Base-by-base conservation (phyloP, 768 basidiomycete species). In the Lactifluus piperatus region DNA sequence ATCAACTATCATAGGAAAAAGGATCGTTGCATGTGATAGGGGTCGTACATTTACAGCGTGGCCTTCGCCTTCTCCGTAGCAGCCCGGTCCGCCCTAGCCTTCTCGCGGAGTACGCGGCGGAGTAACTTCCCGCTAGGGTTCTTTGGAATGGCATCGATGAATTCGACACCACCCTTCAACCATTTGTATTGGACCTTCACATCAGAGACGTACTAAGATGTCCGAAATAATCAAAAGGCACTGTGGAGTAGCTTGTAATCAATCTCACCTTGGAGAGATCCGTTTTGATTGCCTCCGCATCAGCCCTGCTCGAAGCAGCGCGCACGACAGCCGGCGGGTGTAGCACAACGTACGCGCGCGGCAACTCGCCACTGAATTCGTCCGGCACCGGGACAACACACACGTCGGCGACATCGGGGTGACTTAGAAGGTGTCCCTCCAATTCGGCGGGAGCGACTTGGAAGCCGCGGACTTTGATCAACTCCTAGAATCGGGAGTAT, bases 391-490 rank as follows among this genome's bases (percentile, higher is more conserved):
- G 80, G n/a, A 88, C 79, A 2, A 88, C 83, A 61, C 86, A 85
- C 1, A 76, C 75, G 39, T 84, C 79, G 4, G 74, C 73, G 22
- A 87, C 80, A 64, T 84, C 83, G 1, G 76, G 70, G 62, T 86
- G 82, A 41, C 74, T 78, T 26, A 85, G 69, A 29, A 85, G 67
- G 58, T 82, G 83, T 22, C 80, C 85, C 65, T 87, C 85, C 7
- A 87, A 73, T 62, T 86, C 84, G 2, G 86, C 85, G 1, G 86
- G 86, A 1, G 86, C 84, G 1, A 88, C 85, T 67, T 88, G 86
- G 69, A 83, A 85, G 5, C 86, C 86, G 66, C 72, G 77, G 39
- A 84, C 82, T 71, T 88, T 86, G 66, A 86, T 73, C 36, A 86
- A 74, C 69, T 86, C 84, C 81, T 83, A 54, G 36, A 22, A 24